Percentiles rank a stretch among this genome's conserved stretches.
These are phyloP conservation scores for Dryas octopetala DNA, from an alignment of 306 rosid genomes.

Conservation along the genomic window DNA sequence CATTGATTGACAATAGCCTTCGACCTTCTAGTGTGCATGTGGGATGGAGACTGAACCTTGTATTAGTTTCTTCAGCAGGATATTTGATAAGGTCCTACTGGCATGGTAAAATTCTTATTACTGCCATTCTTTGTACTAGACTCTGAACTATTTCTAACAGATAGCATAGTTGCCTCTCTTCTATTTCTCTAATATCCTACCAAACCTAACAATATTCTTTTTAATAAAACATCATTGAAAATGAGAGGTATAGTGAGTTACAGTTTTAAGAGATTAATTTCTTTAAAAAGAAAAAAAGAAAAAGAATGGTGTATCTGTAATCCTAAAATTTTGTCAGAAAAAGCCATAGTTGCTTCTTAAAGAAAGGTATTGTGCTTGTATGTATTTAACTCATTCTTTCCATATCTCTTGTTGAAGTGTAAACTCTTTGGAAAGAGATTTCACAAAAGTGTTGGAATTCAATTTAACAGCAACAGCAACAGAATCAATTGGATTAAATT, in stretches of 20 bases:
- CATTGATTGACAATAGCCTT: constrained; percentile 24
- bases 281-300: too few relatives aligned
- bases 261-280: not conserved
- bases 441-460: not conserved
- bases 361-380: not conserved
- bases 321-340: too few relatives aligned
- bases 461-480: too few relatives aligned
- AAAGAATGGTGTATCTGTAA: too few relatives aligned
- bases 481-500: not conserved
- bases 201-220: not conserved
- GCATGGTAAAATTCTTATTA: constrained; percentile 5
- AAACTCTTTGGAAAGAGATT: not conserved
- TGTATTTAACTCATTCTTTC: not conserved
- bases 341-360: too few relatives aligned
- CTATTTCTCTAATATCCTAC: not conserved
- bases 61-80: not conserved
- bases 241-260: not conserved
- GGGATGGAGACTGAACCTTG: not conserved
- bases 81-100: not conserved
- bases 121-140: constrained; percentile 17
- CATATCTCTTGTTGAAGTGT: not conserved
- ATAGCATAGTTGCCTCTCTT: not conserved
- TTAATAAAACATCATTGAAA: not conserved
- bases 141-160: not conserved
- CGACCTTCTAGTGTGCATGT: not conserved